These are phyloP conservation scores for Achaetomiella virescens DNA, from an alignment of 495 filamentous ascomycete genomes.

Conservation along the genomic window DNA sequence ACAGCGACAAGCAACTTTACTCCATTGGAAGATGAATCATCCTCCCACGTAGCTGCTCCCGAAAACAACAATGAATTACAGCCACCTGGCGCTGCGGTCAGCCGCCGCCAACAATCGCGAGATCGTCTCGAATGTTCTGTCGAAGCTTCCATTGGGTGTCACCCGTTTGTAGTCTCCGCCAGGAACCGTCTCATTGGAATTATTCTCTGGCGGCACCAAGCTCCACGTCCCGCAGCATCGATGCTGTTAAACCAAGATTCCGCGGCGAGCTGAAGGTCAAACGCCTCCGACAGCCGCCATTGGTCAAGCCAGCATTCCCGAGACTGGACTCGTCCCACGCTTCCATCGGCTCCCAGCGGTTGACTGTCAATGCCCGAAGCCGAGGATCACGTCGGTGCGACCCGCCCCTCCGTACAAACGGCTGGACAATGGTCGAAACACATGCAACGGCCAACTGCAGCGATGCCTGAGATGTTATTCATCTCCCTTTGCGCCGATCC, in stretches of 20 bases:
- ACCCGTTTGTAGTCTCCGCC: conserved; percentile 13
- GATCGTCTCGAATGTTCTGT: conserved; percentile 9
- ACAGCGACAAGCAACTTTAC: too few species aligned
- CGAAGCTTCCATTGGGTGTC: conserved; percentile 12
- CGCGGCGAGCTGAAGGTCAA: conserved; percentile 25
- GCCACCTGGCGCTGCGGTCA: background rate
- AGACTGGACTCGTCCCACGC: conserved; percentile 6
- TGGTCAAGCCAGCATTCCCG: conserved; percentile 12
- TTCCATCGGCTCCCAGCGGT: conserved; percentile 8
- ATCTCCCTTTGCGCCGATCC: conserved; percentile 4
- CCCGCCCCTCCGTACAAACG: conserved; percentile 19
- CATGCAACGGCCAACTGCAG: conserved; percentile 16
- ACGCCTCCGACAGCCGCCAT: conserved; percentile 18
- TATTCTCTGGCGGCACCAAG: conserved; percentile 4
- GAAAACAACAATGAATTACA: too few species aligned
- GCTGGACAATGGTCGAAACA: conserved; percentile 23
- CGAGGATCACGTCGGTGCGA: conserved; percentile 11
- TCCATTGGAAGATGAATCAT: too few species aligned
- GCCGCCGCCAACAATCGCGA: background rate
- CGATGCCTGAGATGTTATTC: conserved; percentile 19
- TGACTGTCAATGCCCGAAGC: conserved; percentile 27
- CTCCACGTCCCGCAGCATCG: conserved; percentile 16
- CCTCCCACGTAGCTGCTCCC: too few species aligned
- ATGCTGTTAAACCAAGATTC: conserved; percentile 26
- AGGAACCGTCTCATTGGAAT: conserved; percentile 24